These are phyloP conservation scores for Daldinia sp. DNA, from an alignment of 2,329 filamentous ascomycete genomes.

Conservation along the genomic window DNA sequence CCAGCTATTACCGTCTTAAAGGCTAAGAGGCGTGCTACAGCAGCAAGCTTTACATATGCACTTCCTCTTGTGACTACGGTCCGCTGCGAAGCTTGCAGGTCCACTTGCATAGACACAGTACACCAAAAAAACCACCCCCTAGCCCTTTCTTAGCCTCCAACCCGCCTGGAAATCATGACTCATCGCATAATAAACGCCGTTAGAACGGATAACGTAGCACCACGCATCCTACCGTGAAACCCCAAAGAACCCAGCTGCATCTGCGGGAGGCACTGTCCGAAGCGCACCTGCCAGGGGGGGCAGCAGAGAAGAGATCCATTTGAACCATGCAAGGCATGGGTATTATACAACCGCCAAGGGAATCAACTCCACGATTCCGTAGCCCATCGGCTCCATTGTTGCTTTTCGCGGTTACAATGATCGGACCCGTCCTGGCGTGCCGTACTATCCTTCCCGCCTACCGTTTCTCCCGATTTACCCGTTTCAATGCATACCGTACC, in stretches of 20 bases:
- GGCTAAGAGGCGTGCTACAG: slow-evolving; percentile 28
- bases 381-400: slow-evolving; percentile 37
- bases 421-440: slow-evolving; percentile 39
- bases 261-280: slow-evolving; percentile 47
- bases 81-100: slow-evolving; percentile 52
- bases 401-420: slow-evolving; percentile 39
- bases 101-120: slow-evolving; percentile 35
- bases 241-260: slow-evolving; percentile 38
- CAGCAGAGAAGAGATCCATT: slow-evolving; percentile 29
- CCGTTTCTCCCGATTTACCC: slow-evolving; percentile 32
- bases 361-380: slow-evolving; percentile 39
- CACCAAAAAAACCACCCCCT: slow-evolving; percentile 1
- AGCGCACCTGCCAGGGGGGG: slow-evolving; percentile 35
- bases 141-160: slow-evolving; percentile 6
- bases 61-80: slow-evolving; percentile 51
- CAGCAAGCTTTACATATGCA: slow-evolving; percentile 44
- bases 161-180: slow-evolving; percentile 22
- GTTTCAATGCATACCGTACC: slow-evolving; percentile 21
- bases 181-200: slow-evolving; percentile 26
- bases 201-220: slow-evolving; percentile 33
- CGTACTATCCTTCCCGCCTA: slow-evolving; percentile 37
- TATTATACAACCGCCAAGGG: slow-evolving; percentile 28
- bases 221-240: slow-evolving; percentile 37
- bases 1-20: slow-evolving; percentile 7
- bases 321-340: slow-evolving; percentile 40